These are phyloP conservation scores for Coemansia sp. DNA, from an alignment of 192 early-diverging fungal species.

Conservation along the genomic window DNA sequence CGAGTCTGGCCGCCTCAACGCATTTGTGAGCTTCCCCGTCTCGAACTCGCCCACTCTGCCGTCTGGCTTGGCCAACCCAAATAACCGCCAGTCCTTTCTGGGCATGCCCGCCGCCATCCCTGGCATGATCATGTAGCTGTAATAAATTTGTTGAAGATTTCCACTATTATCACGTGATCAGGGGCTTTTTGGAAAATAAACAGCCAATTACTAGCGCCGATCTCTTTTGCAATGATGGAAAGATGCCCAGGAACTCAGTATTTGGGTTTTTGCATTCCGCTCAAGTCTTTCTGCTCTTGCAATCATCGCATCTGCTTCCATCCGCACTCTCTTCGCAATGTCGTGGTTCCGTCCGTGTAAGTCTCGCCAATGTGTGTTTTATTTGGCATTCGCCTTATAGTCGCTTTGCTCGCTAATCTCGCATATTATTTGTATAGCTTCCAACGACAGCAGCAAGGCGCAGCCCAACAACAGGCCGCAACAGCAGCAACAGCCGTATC, in stretches of 20 bases:
- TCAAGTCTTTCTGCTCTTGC: neutral
- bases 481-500: slow-evolving; percentile 25
- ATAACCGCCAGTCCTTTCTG: slow-evolving; percentile 30
- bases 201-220: slow-evolving; percentile 6
- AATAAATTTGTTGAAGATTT: too few relatives aligned
- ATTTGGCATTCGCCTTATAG: neutral
- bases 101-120: slow-evolving; percentile 7
- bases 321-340: slow-evolving; percentile 16
- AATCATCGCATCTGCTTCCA: slow-evolving; percentile 2
- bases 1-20: slow-evolving; percentile 44
- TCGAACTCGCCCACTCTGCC: slow-evolving; percentile 25
- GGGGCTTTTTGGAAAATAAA: neutral
- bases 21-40: slow-evolving; percentile 32
- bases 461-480: slow-evolving; percentile 28
- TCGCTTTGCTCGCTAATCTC: neutral
- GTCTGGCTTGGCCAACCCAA: slow-evolving; percentile 25
- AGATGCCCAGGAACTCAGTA: neutral
- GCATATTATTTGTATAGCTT: slow-evolving; percentile 13
- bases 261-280: slow-evolving; percentile 8
- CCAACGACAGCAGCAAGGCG: slow-evolving; percentile 19
- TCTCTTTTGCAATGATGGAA: neutral
- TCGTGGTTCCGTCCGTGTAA: slow-evolving; percentile 53
- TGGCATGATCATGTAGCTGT: neutral
- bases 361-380: slow-evolving; percentile 2
- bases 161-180: too few relatives aligned